phyloP scores from a whole-genome alignment of 345 rosid genomes.

The Populus alba region DNA sequence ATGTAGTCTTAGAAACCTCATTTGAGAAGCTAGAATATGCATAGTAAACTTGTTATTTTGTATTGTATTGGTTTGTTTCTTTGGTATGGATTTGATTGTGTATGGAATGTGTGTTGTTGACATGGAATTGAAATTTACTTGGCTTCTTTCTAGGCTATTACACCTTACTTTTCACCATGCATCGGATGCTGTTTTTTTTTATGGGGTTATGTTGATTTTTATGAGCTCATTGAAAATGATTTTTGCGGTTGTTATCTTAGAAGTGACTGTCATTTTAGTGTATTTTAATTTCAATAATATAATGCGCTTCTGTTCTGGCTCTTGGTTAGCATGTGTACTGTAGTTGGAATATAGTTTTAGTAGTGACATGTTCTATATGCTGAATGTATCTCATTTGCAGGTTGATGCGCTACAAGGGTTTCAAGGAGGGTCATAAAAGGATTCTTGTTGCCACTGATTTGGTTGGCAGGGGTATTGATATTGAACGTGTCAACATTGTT shows the following conservation, averaged over 20 bases:
- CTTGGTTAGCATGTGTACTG: background rate
- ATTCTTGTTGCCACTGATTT: constrained; percentile 95
- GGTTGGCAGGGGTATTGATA: constrained; percentile 97
- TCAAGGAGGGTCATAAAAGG: constrained; percentile 98
- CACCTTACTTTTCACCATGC: background rate
- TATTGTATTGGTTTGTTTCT: background rate
- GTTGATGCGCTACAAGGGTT: constrained; percentile 93
- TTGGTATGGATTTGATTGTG: background rate
- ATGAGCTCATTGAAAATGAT: background rate
- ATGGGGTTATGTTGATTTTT: background rate
- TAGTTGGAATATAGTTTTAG: background rate
- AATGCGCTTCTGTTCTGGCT: background rate
- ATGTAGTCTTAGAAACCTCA: background rate
- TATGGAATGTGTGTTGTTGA: background rate
- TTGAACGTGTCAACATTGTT: constrained; percentile 95
- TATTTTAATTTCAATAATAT: background rate
- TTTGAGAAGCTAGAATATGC: background rate
- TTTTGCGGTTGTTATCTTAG: no score
- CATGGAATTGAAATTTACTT: background rate
- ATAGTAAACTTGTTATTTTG: background rate
- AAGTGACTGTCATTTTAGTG: background rate
- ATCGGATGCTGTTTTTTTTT: no score
- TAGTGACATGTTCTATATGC: background rate
- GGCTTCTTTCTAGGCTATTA: background rate
- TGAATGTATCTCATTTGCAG: constrained; percentile 29